Evolutionary conservation across 495 filamentous ascomycete species (phyloP), one percentile per base, ranked within the genome.

Genomic region (Talaromyces wortmannii): DNA sequence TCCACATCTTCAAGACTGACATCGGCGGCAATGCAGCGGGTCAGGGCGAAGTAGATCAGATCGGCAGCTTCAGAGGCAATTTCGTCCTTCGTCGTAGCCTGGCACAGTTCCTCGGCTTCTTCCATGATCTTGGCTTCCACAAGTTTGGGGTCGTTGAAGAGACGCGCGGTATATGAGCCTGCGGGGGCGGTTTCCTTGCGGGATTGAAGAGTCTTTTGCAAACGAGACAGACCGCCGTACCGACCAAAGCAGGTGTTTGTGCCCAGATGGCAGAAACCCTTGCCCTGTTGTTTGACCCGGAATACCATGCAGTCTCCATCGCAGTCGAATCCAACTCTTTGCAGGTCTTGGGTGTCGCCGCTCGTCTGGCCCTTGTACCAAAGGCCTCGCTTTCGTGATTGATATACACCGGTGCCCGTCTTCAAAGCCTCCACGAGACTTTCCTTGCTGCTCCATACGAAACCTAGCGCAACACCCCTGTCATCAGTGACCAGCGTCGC

Each of bases 321-420:
- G 68, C 94, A 98, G 64, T 98, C 94, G 23, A 89, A 70, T 4
- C 88, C 85, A 59, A 98, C 84, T 36, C 82, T 83, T 18, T 97
- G 78, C 50, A 98, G 73, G 66, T 97, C 85, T 67, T 98, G 94
- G 2, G 86, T 87, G 67, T 97, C 92, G 29, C 94, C 95, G 50
- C 92, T 96, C 7, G 86, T 91, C 33, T 91, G 89, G 18, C 94
- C 94, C 71, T 98, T 98, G 72, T 95, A 90, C 94, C 94, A 98
- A 23, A 98, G 71, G 2, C 92, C 92, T 6, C 92, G 84, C 75
- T 96, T 96, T 33, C 94, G 79, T 67, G 90, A 96, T 68, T 96
- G 91, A 66, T 98, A 98, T 23, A 97, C 94, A 30, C 94, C 94
- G 1, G 85, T 88, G 50, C 92, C 91, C 3, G 91, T 95, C 56